These are phyloP conservation scores for Atkinsonella hypoxylon DNA, from an alignment of 2,329 filamentous ascomycete species.

Conservation along the genomic window DNA sequence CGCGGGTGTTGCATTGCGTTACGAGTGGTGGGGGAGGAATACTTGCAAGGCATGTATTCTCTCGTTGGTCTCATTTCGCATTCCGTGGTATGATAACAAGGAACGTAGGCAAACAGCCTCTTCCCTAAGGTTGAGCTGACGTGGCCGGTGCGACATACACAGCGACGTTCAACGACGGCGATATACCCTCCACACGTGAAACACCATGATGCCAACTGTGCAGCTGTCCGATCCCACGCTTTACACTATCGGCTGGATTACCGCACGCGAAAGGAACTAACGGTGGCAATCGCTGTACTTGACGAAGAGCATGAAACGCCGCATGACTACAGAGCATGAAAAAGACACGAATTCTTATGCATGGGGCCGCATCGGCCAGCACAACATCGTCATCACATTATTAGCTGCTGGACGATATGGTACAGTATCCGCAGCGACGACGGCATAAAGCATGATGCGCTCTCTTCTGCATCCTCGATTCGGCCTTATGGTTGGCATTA, in stretches of 20 bases:
- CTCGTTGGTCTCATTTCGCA: background rate
- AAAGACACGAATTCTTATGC: background rate
- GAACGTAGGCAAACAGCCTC: background rate
- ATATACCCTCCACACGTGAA: background rate
- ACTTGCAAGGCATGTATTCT: background rate
- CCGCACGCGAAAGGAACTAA: background rate
- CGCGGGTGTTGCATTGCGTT: too few relatives aligned
- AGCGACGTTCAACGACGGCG: background rate
- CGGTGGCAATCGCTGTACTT: background rate
- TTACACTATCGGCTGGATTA: background rate
- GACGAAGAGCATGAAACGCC: background rate
- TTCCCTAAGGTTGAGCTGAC: background rate
- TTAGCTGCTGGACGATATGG: background rate
- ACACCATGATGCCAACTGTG: background rate
- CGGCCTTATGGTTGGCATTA: constrained; percentile 6
- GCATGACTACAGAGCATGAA: background rate
- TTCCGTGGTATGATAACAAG: background rate
- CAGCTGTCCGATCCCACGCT: background rate
- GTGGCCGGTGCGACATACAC: background rate
- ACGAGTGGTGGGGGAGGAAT: background rate
- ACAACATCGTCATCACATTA: background rate
- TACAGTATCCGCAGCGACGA: constrained; percentile 1
- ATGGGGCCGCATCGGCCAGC: background rate
- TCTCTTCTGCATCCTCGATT: constrained; percentile 2
- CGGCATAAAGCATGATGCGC: constrained; percentile 2